Evolutionary conservation across 2,329 filamentous ascomycete genomes (phyloP).

Genomic region (Xylaria sp.): DNA sequence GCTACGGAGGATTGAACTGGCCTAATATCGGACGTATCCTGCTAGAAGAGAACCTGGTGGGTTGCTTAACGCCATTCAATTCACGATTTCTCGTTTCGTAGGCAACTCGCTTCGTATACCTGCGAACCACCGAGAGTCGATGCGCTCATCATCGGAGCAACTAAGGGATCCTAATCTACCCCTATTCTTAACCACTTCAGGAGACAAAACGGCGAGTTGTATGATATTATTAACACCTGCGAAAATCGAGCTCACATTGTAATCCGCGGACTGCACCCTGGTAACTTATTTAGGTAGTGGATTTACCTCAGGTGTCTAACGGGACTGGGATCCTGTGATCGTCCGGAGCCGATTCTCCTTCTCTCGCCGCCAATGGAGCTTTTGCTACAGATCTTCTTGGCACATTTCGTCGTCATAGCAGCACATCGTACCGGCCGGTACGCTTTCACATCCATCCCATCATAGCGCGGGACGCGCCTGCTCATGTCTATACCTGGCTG

Average conservation of each 20-base stretch:
- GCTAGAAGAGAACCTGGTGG: too few relatives aligned
- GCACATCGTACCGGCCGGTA: background rate
- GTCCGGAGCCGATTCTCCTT: background rate
- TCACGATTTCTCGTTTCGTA: too few relatives aligned
- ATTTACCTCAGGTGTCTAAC: background rate
- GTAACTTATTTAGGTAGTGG: background rate
- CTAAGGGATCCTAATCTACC: too few relatives aligned
- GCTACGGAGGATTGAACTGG: too few relatives aligned
- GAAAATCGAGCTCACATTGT: background rate
- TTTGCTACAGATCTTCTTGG: background rate
- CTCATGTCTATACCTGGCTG: conserved; percentile 5
- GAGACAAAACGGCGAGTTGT: background rate
- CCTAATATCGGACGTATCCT: too few relatives aligned
- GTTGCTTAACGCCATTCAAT: too few relatives aligned
- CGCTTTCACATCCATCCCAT: conserved; percentile 5
- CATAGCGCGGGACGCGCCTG: background rate
- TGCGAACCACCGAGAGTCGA: too few relatives aligned
- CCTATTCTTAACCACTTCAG: background rate
- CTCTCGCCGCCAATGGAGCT: background rate
- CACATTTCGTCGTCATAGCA: conserved; percentile 1
- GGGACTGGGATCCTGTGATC: background rate
- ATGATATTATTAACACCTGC: background rate
- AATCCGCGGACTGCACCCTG: background rate
- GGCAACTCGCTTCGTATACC: too few relatives aligned
- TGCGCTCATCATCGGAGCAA: too few relatives aligned